Base-by-base conservation (phyloP, 1,284 basidiomycete species). In the Peniophora sp. region DNA sequence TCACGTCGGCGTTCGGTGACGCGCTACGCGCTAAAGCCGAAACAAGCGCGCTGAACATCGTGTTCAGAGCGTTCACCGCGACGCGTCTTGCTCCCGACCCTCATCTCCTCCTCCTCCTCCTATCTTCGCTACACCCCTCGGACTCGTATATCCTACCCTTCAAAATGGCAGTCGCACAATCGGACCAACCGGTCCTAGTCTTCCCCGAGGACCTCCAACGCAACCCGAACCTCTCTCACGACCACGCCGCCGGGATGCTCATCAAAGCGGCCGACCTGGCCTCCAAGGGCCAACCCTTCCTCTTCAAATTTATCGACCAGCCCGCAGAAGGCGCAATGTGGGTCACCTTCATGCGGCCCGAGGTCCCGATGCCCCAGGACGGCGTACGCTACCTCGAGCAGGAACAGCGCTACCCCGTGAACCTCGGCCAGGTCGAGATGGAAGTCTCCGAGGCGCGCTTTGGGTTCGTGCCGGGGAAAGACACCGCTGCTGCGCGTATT, bases 291-390 rank as follows among this genome's bases (percentile, higher is more conserved):
- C 6, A 5, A 32, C 83, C 87, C 2, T 90, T 84, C 59, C 58
- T 67, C 14, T 88, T 85, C 83, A 69, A 73, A 1, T 88, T 79
- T 57, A 77, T 90, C 27, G 87, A 90, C 69, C 84, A 81, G 57
- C 85, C 87, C 18, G 58, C 65, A 58, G 86, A 89, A 62, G 85
- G 85, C 3, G 75, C 81, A 54, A 61, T 83, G 6, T 68, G 75
- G 45, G 72, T 89, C 20, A 64, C 88, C 43, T 88, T 76, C 63
- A 65, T 86, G 37, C 75, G 76, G 12, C 72, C 69, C 22, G 74
- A 75, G 49, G 60, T 70, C 24, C 69, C 74, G 3, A 82, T 84
- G 59, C 84, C 85, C 17, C 75, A 72, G 51, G 87, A 90, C 57
- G 87, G 87, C 17, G 72, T 89, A 50, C 76, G 83, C 34, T 90